These are phyloP conservation scores for Podaxis carcinomalis DNA, from an alignment of 768 basidiomycete genomes.

Conservation along the genomic window DNA sequence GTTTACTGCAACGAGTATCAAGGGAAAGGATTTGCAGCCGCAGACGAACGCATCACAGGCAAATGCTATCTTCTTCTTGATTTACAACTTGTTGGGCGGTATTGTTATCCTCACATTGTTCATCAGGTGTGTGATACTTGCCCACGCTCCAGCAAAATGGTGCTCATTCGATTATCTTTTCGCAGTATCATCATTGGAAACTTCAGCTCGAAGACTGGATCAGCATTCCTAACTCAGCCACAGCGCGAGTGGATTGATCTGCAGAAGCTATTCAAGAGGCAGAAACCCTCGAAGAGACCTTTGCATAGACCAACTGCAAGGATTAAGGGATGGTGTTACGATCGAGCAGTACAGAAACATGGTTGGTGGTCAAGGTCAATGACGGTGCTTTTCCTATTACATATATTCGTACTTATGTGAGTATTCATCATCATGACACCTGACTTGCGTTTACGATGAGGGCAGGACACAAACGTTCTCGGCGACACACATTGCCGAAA, in stretches of 20 bases:
- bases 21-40: conserved; percentile 66
- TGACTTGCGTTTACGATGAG: conserved; percentile 1
- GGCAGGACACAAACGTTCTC: conserved; percentile 78
- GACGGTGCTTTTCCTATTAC: conserved; percentile 74
- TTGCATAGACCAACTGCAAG: conserved; percentile 46
- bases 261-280: conserved; percentile 81
- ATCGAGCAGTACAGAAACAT: conserved; percentile 86
- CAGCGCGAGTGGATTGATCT: conserved; percentile 95
- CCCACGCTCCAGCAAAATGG: not conserved
- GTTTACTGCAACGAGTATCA: conserved; percentile 73
- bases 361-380: conserved; percentile 88
- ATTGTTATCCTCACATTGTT: conserved; percentile 89
- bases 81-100: conserved; percentile 88
- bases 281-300: conserved; percentile 83
- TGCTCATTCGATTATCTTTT: conserved; percentile 13
- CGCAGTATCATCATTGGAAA: conserved; percentile 92
- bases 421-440: conserved; percentile 20
- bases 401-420: conserved; percentile 81
- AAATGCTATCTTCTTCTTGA: conserved; percentile 88
- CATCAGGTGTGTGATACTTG: conserved; percentile 60
- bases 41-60: conserved; percentile 65
- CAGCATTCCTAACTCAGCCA: conserved; percentile 78
- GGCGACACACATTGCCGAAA: conserved; percentile 42
- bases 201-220: conserved; percentile 83
- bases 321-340: conserved; percentile 83